Evolutionary conservation across 805 yeast species (phyloP).

Genomic region (Scheffersomyces ergatensis): DNA sequence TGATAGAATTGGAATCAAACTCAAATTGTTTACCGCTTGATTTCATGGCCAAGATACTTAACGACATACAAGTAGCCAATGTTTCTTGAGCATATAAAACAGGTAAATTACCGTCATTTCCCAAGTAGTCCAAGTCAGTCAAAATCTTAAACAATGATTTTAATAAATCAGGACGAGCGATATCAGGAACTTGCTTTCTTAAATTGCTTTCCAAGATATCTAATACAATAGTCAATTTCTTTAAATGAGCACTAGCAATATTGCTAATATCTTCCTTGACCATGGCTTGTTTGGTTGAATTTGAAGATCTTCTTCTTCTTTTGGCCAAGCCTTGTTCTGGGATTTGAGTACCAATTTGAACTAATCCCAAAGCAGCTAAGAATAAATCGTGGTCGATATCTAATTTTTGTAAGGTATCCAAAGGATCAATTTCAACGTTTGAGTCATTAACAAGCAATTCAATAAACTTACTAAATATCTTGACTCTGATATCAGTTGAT

Average conservation of each 20-base stretch:
- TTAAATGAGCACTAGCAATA: conserved; percentile 76
- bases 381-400: conserved; percentile 56
- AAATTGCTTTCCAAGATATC: conserved; percentile 68
- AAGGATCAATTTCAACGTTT: conserved; percentile 29
- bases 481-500: conserved; percentile 52
- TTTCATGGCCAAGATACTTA: conserved; percentile 59
- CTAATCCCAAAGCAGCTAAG: conserved; percentile 55
- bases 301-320: conserved; percentile 79
- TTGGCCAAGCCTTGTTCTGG: conserved; percentile 58
- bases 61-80: conserved; percentile 79
- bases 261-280: conserved; percentile 66
- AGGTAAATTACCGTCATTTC: conserved; percentile 88
- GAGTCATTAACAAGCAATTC: conserved; percentile 54
- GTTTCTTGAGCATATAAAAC: conserved; percentile 90
- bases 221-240: conserved; percentile 71
- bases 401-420: conserved; percentile 52
- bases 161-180: conserved; percentile 45
- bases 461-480: conserved; percentile 46
- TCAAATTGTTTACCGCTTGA: conserved; percentile 19
- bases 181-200: conserved; percentile 18
- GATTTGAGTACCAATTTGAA: conserved; percentile 50
- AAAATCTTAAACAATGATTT: conserved; percentile 57
- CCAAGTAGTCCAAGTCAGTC: conserved; percentile 78
- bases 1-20: conserved; percentile 61
- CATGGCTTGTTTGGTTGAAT: conserved; percentile 72